Evolutionary conservation across 371 early-diverging fungal genomes (phyloP), one percentile per base, ranked within the genome.

Genomic region (Mortierella sp.): DNA sequence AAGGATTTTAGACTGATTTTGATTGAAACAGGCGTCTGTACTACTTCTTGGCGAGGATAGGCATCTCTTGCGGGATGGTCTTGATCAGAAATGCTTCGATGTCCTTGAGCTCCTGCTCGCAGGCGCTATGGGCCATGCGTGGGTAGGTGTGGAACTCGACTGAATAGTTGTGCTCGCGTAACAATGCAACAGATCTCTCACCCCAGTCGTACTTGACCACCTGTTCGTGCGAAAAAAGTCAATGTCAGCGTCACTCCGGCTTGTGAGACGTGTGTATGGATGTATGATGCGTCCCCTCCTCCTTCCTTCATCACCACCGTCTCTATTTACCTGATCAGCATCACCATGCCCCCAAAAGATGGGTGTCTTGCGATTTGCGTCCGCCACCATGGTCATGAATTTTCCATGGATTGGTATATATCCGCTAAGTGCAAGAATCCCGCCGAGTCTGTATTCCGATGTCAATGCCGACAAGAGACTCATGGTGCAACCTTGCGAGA

Each of bases 401-500:
- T 90, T 89, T 16, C 84, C 73, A 25, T 83, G 77, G 49, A 93
- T 43, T 3, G 93, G 93, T 34, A 96, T 51, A 82, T 95, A 98
- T 5, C 94, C 95, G 71, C 92, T 92, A 40, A 97, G 83, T 24
- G 74, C 58, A 28, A 74, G 50, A 25, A 87, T 69, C 2, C 89
- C 87, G 27, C 79, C 86, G 49, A 89, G 79, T 63, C 90, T 92
- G 62, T 80, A 80, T 50, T 91, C 92, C 8, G 90, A 84, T 21
- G 92, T 91, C 64, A 96, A 79, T 6, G 86, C 90, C 17, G 87
- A 81, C 67, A 92, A 66, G 57, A 96, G 79, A 21, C 94, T 71
- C 81, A 95, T 81, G n/a, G 89, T 96, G 54, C 89, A 84, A 0
- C 90, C 98, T 84, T 98, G 98, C 24, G 96, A 95, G 81, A 98